Base-by-base conservation (phyloP, 2,329 filamentous ascomycete species). In the Aspergillus novoparasiticus region DNA sequence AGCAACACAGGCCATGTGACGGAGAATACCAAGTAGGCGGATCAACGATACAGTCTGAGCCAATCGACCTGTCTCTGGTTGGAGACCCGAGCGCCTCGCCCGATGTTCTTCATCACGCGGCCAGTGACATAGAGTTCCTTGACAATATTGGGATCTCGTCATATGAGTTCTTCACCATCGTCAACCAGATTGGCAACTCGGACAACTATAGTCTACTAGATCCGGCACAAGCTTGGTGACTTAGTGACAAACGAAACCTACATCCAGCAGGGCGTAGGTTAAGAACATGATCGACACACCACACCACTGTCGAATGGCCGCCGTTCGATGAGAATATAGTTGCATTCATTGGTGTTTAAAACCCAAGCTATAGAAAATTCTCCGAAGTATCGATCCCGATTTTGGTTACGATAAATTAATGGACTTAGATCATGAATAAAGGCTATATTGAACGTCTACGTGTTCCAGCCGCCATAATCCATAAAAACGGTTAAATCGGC, bases 131-230 rank as follows among this genome's bases (percentile, higher is more conserved):
- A 30, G 73, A 76, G 26, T 73, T 79, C 34, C 66, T 80, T 10
- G 74, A 77, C 11, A 73, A 71, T 41, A 74, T 80, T 61, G 78
- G 78, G 0, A 79, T 79, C 21, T 80, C 78, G 0, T 79, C 76
- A 0, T 72, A 76, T 39, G 77, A 79, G n/a, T 79, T 80, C 41
- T 61, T 79, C 11, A 71, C 71, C 0, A 77, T 80, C 10, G 73
- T 79, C 14, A 69, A 80, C 57, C 76, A 79, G 58, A 77, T 80
- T 32, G 68, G 66, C 57, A 64, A 67, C 34, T 30, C 60, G 16
- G 69, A 67, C 36, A 60, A 58, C 21, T 59, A 60, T 43, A 58
- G 57, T 30, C 51, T 69, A 26, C 19, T 69, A 11, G 61, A 68
- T 58, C 28, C 63, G 21, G 32, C 30, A 2, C 26, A 34, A n/a